Evolutionary conservation across 495 filamentous ascomycete species (phyloP), one percentile per base, ranked within the genome.

Genomic region (Melanomma pulvis-pyrius): DNA sequence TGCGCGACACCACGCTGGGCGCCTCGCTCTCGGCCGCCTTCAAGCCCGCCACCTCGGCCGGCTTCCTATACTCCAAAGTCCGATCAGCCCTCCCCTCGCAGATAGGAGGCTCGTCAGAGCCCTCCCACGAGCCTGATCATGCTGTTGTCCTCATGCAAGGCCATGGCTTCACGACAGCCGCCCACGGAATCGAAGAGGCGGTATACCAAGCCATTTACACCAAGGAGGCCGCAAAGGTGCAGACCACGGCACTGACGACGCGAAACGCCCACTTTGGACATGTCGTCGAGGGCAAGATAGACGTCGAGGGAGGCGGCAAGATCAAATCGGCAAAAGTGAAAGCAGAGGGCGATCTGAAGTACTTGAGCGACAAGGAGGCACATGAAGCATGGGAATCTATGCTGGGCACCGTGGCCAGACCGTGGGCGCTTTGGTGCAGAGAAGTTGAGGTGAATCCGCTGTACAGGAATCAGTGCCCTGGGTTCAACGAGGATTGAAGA

Each of bases 1-100:
- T 83, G 15, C 74, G 69, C n/a, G 75, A 76, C 39, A 75, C 79
- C 44, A 70, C 77, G 59, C 72, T 83, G 8, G 82, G 81, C 29
- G 80, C 80, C 0, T 77, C 76, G 0, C 78, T 85, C 65, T 74
- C 75, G 7, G 65, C 70, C 19, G 61, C 67, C 17, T 77, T 79
- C 67, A 72, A 71, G 13, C 69, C 76, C 12, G 73, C 68, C 3
- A 72, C 71, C 5, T 71, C 68, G n/a, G 67, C 67, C 12, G 63
- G 67, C 34, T 73, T 70, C 62, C 26, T 72, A 13, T 69, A 72
- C 58, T 66, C 61, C 25, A 72, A 72, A 53, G 26, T 71, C 9
- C 41, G 69, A 28, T 65, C 64, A 1, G 69, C 65, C 2, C 61
- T 72, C 9, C 65, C 66, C 7, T 39, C 69, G 6, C 60, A 67